Percentiles rank a stretch among this genome's conserved stretches.
These are phyloP conservation scores for Metschnikowia amazonensis DNA, from an alignment of 805 yeast species.

Conservation along the genomic window DNA sequence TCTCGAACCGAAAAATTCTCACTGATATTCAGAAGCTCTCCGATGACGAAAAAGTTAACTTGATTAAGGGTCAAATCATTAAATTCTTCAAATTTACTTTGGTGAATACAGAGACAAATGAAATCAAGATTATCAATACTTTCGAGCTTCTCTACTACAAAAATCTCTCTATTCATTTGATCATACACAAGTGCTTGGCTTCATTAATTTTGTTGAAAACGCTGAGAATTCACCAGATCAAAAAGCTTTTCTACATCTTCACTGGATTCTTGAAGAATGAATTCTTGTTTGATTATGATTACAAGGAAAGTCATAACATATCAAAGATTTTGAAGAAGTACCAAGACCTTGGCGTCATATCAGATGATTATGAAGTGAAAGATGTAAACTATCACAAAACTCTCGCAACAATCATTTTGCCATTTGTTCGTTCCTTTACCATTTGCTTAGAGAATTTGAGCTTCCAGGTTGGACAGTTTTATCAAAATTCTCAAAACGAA, in stretches of 20 bases:
- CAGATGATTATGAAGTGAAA: slow-evolving; percentile 18
- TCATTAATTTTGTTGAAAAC: slow-evolving; percentile 41
- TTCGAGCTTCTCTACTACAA: slow-evolving; percentile 57
- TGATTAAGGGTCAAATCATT: slow-evolving; percentile 25
- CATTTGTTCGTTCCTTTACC: slow-evolving; percentile 33
- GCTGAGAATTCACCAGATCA: slow-evolving; percentile 18
- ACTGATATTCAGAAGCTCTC: slow-evolving; percentile 16
- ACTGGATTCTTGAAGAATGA: slow-evolving; percentile 40
- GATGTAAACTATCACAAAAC: slow-evolving; percentile 23
- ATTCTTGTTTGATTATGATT: slow-evolving; percentile 41
- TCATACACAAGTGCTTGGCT: slow-evolving; percentile 49
- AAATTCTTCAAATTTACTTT: slow-evolving; percentile 20
- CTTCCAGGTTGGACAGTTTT: slow-evolving; percentile 9
- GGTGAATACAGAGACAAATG: slow-evolving; percentile 14
- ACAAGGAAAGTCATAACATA: slow-evolving; percentile 28
- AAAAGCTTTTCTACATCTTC: slow-evolving; percentile 30
- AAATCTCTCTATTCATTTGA: slow-evolving; percentile 52
- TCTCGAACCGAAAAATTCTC: slow-evolving; percentile 23
- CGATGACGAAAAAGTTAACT: slow-evolving; percentile 22
- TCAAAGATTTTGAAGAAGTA: slow-evolving; percentile 23
- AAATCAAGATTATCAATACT: slow-evolving; percentile 38
- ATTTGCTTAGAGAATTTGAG: slow-evolving; percentile 25
- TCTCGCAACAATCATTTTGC: slow-evolving; percentile 29
- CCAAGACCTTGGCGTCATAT: slow-evolving; percentile 16
- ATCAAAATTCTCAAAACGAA: slow-evolving; percentile 7